Evolutionary conservation across 768 basidiomycete genomes (phyloP), one percentile per base, ranked within the genome.

Genomic region (Trametes cubensis): DNA sequence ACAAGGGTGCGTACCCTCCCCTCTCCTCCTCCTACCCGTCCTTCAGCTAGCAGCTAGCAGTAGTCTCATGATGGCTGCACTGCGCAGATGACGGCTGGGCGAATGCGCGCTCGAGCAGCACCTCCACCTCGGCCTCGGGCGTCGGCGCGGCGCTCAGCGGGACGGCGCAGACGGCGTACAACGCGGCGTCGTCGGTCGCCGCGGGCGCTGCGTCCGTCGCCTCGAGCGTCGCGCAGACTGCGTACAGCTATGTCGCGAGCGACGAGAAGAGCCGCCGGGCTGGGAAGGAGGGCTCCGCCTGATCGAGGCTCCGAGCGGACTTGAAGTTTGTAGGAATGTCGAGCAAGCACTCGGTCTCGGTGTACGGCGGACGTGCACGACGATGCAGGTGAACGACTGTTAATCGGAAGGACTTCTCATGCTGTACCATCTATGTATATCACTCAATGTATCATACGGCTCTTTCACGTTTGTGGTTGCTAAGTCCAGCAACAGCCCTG

Each of bases 71-170:
- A 18, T 28, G 34, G 2, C 2, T 34, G 10, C 5, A 34, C 10
- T 17, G 1, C 18, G n/a, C 15, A 81, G 80, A 77, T 39, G 78
- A 81, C 61, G 76, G 77, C 34, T 79, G 79, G 78, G 76, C 77
- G 10, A 76, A 80, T 57, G 73, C 70, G 3, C 66, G 68, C 18
- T 45, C 67, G 15, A 65, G 63, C 26, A 55, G 60, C 59, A 28
- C 67, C 54, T 38, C 67, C n/a, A n/a, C n/a, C n/a, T n/a, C n/a
- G 14, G 47, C 59, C 5, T 42, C 61, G 18, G 61, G 59, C 41
- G 45, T 50, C 17, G 30, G 52, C 34, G 34, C 55, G 26, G 49
- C 61, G 30, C 57, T 56, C 52, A 48, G 58, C 17, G 57, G 55
- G 4, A 54, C 45, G 0, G 58, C 62, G 6, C 49, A 63, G n/a